Evolutionary conservation across 2,329 filamentous ascomycete genomes (phyloP), one percentile per base, ranked within the genome.

Genomic region (Harringtonia lauricola): DNA sequence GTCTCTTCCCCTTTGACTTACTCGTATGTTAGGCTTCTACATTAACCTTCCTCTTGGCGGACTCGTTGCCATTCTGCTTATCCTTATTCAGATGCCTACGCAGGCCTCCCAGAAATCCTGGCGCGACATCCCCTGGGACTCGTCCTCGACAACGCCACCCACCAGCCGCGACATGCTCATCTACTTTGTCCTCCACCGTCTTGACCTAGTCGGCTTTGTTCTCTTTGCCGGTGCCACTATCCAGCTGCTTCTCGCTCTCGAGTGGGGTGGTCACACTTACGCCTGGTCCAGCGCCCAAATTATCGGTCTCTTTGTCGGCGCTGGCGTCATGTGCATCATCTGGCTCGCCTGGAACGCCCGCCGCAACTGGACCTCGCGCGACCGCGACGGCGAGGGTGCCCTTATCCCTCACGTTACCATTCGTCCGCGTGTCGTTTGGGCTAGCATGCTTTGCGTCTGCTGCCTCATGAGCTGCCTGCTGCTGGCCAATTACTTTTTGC

Each of bases 31-130:
- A 60, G 62, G 62, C 42, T 70, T 69, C 51, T 70, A 64, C 47
- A 59, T 71, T 57, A 71, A 71, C 50, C 57, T 72, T 5, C 67
- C 68, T 1, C 37, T 70, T 21, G 67, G 66, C 4, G 61, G 50
- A 2, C 14, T 65, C 15, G 57, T 63, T 3, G 64, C 55, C 9
- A 5, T 56, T 4, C 51, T 59, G 10, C 39, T 68, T 8, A 18
- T 57, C 2, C 42, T 64, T 12, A 46, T 63, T 19, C 51, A 53
- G 36, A 57, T 66, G 10, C 66, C 64, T 13, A 63, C 66, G 14
- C 59, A 60, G 36, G 54, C 54, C 10, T 19, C 48, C 33, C 65
- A 63, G 46, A 26, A 26, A 10, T 7, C 24, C 24, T 26, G 24
- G 24, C 24, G 24, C 24, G 10, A 6, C 52, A 52, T 2, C 55